Percentiles rank a stretch among this genome's conserved stretches.
phyloP scores from a whole-genome alignment of 2,329 filamentous ascomycete species.

The Penicillium sp. region DNA sequence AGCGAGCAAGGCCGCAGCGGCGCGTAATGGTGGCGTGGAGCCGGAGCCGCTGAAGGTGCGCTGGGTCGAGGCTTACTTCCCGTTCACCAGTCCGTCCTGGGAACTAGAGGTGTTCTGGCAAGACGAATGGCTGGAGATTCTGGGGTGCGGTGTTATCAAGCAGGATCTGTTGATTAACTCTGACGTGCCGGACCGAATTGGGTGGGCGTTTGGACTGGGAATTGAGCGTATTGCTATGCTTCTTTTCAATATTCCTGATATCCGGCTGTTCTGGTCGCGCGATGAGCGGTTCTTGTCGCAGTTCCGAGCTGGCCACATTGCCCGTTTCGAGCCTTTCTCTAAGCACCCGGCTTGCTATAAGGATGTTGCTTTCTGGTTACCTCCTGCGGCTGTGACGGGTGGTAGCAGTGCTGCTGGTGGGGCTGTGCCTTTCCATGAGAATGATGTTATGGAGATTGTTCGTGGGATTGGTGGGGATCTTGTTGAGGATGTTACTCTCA shows the following conservation, averaged over 20 bases:
- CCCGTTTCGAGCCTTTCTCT: slow-evolving; percentile 79
- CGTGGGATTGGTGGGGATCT: slow-evolving; percentile 76
- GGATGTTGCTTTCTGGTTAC: slow-evolving; percentile 93
- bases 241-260: slow-evolving; percentile 92
- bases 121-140: slow-evolving; percentile 91
- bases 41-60: slow-evolving; percentile 77
- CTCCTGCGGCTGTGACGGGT: slow-evolving; percentile 39
- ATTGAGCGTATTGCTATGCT: slow-evolving; percentile 97
- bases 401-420: slow-evolving; percentile 39
- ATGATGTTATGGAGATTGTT: slow-evolving; percentile 96
- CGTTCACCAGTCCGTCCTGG: slow-evolving; percentile 93
- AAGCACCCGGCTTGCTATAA: slow-evolving; percentile 86
- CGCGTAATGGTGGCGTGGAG: slow-evolving; percentile 48
- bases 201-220: slow-evolving; percentile 95
- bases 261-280: slow-evolving; percentile 90
- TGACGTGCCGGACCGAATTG: slow-evolving; percentile 69
- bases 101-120: slow-evolving; percentile 94
- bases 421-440: slow-evolving; percentile 70
- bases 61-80: slow-evolving; percentile 97
- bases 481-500: slow-evolving; percentile 81
- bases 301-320: slow-evolving; percentile 60
- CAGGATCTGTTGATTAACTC: slow-evolving; percentile 79
- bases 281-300: slow-evolving; percentile 84
- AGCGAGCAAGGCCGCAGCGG: slow-evolving; percentile 65
- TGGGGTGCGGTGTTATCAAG: slow-evolving; percentile 87